These are phyloP conservation scores for Pseudozyma tsukubaensis DNA, from an alignment of 1,284 basidiomycete genomes.

Conservation along the genomic window DNA sequence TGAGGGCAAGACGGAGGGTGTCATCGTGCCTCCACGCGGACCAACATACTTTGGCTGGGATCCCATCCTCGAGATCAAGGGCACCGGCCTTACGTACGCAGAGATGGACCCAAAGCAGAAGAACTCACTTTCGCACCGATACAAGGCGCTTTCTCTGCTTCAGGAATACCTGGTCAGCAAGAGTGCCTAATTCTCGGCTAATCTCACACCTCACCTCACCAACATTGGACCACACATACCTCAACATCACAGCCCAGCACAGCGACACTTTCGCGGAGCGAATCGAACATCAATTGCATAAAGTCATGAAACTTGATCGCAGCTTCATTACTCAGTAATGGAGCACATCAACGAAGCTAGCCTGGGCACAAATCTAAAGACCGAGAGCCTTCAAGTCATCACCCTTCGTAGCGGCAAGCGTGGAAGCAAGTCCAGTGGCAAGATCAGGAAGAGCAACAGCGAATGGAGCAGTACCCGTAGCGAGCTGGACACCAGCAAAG, in stretches of 20 bases:
- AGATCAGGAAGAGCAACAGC: conserved; percentile 40
- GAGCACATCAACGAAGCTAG: background rate
- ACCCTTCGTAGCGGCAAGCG: conserved; percentile 2
- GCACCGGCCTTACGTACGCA: conserved; percentile 71
- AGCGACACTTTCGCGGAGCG: background rate
- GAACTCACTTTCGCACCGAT: conserved; percentile 80
- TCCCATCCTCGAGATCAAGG: conserved; percentile 81
- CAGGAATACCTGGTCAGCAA: conserved; percentile 74
- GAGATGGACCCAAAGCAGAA: conserved; percentile 63
- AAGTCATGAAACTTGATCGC: no score
- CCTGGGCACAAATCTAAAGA: background rate
- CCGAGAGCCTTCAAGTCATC: conserved; percentile 4
- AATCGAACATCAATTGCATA: no score
- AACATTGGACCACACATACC: no score
- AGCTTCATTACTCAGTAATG: no score
- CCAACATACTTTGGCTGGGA: conserved; percentile 87
- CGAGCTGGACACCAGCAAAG: conserved; percentile 49
- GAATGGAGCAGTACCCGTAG: conserved; percentile 48
- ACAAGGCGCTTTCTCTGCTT: conserved; percentile 85
- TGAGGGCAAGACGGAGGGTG: conserved; percentile 88
- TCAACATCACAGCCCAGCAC: background rate
- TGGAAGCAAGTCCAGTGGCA: conserved; percentile 22
- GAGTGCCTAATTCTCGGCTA: background rate
- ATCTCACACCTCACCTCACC: no score
- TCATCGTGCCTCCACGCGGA: conserved; percentile 87